Base-by-base conservation (phyloP, 2,329 filamentous ascomycete genomes). In the Curvularia lunata region DNA sequence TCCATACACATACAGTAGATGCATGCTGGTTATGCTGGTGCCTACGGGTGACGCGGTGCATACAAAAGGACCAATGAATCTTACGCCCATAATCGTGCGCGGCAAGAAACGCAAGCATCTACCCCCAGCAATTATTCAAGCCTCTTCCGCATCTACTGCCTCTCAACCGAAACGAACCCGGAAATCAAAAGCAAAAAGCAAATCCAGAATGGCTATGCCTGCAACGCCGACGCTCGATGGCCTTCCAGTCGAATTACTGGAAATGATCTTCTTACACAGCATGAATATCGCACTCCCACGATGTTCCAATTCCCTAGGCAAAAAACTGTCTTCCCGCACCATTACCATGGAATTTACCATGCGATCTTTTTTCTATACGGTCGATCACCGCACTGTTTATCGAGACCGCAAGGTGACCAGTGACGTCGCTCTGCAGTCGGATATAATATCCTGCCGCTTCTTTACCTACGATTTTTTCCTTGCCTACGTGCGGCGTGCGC, bases 381-480 rank as follows among this genome's bases (percentile, higher is more conserved):
- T 74, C 1, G 68, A 75, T 30, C 73, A 75, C 52, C 70, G 52
- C 30, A 62, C 65, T 19, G 66, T 66, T 52, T 56, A 65, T 48
- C 67, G 65, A 16, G 60, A 69, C 27, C 65, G 68, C 5, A 62
- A 53, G 13, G 56, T 60, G 8, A 66, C 61, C 16, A 61, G 65
- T 25, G 64, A 73, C 42, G 58, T 64, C 3, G 13, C 5, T 0
- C 28, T 72, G 2, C 74, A 77, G 50, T 75, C 71, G 8, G 40
- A 69, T 10, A 34, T 77, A 4, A 58, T 77, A 0, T 52, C 66
- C 27, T 73, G 71, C 27, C 69, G 65, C 13, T 77, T 77, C 66
- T 75, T 76, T 64, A 75, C 71, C 13, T 77, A 66, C 66, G 49
- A 68, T 3, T 77, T 76, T 54, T 77, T 77, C 54, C 53, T 71